Evolutionary conservation across 768 basidiomycete species (phyloP).

Genomic region (Auriculariales sp.): DNA sequence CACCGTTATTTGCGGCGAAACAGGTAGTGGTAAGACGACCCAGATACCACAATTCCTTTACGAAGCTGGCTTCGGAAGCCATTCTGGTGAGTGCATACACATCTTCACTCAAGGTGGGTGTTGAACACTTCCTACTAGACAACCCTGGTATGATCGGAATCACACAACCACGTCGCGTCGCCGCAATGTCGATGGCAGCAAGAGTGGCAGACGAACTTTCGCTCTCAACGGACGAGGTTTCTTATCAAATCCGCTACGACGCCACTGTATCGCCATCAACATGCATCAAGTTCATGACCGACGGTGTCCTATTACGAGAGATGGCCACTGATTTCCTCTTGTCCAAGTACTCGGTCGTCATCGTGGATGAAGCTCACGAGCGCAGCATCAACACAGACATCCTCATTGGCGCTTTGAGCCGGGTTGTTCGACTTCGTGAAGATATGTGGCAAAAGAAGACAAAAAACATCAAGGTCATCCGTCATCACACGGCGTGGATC

Average conservation of each 20-base stretch:
- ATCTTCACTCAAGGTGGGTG: neutral
- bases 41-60: constrained; percentile 98
- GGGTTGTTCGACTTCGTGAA: constrained; percentile 81
- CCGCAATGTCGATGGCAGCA: constrained; percentile 88
- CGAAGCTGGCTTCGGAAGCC: constrained; percentile 83
- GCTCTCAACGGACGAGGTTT: constrained; percentile 64
- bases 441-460: constrained; percentile 74
- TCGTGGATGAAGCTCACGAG: constrained; percentile 97
- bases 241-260: constrained; percentile 96
- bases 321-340: constrained; percentile 86
- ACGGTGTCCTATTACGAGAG: constrained; percentile 90
- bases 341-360: constrained; percentile 83
- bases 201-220: constrained; percentile 92
- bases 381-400: constrained; percentile 97
- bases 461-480: constrained; percentile 52
- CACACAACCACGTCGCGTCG: constrained; percentile 94
- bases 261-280: constrained; percentile 82
- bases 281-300: constrained; percentile 98
- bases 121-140: constrained; percentile 30
- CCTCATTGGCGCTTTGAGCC: constrained; percentile 88
- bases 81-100: constrained; percentile 53
- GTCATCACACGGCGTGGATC: neutral
- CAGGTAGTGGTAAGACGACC: constrained; percentile 96
- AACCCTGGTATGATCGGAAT: constrained; percentile 97
- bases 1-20: constrained; percentile 84